Evolutionary conservation across 2,329 filamentous ascomycete genomes (phyloP).

Genomic region (Fusarium ramigenum): DNA sequence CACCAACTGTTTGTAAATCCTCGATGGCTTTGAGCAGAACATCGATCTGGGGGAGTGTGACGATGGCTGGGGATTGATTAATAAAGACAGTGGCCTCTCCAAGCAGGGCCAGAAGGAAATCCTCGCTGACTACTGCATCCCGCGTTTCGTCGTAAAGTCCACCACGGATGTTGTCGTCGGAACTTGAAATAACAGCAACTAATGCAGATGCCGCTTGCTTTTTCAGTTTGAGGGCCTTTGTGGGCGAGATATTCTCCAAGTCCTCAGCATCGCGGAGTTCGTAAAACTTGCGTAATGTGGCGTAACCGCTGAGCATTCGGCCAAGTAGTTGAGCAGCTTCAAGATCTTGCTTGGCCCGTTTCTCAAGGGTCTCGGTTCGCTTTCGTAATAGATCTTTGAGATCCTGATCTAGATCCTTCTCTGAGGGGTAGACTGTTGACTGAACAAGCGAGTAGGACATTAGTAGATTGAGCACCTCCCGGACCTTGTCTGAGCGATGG

Average conservation of each 20-base stretch:
- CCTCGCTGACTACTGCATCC: constrained; percentile 86
- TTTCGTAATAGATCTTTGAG: constrained; percentile 75
- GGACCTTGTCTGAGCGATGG: constrained; percentile 80
- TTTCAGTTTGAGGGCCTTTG: constrained; percentile 66
- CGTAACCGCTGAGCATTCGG: constrained; percentile 89
- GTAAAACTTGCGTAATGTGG: constrained; percentile 89
- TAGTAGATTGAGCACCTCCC: constrained; percentile 85
- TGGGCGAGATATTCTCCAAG: constrained; percentile 41
- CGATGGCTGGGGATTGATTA: constrained; percentile 61
- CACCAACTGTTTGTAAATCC: constrained; percentile 79
- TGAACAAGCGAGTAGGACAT: constrained; percentile 89
- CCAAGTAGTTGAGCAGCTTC: constrained; percentile 86
- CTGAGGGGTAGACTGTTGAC: constrained; percentile 80
- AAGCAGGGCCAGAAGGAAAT: constrained; percentile 83
- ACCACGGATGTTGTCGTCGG: constrained; percentile 90
- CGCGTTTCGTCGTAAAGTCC: constrained; percentile 85
- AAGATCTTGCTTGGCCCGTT: constrained; percentile 77
- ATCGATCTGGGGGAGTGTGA: constrained; percentile 78
- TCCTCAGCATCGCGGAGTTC: constrained; percentile 74
- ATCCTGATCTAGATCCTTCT: constrained; percentile 75
- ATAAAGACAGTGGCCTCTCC: constrained; percentile 86
- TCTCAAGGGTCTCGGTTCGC: constrained; percentile 75
- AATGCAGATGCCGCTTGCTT: constrained; percentile 77
- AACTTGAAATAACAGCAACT: constrained; percentile 83
- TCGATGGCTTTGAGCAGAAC: constrained; percentile 80